These are phyloP conservation scores for Capsicum rhomboideum DNA, from an alignment of 257 asterid genomes.

Conservation along the genomic window DNA sequence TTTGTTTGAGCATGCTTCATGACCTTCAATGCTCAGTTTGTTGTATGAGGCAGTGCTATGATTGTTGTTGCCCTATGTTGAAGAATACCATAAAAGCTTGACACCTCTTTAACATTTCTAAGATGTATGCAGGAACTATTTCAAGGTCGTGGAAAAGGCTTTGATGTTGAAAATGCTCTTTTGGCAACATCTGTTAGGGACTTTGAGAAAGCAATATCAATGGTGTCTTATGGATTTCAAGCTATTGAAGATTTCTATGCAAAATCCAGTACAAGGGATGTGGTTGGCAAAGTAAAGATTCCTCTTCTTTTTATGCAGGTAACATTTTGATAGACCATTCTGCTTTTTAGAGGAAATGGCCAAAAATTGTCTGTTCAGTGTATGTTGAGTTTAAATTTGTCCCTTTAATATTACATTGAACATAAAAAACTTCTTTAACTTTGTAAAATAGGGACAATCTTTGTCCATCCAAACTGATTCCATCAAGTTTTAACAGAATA, in stretches of 20 bases:
- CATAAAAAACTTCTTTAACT: not conserved
- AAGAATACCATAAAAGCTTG: not conserved
- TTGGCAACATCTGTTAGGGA: constrained; percentile 66
- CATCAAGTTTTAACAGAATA: not conserved
- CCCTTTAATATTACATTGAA: not conserved
- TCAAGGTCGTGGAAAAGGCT: constrained; percentile 85
- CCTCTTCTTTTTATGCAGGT: constrained; percentile 97
- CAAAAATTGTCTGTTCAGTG: not conserved
- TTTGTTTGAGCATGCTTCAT: not conserved
- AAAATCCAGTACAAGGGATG: constrained; percentile 68
- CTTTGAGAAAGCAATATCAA: constrained; percentile 77
- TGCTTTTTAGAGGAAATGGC: not conserved
- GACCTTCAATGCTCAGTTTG: not conserved
- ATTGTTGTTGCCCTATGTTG: not conserved
- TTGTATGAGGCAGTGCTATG: not conserved
- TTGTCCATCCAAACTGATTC: not conserved
- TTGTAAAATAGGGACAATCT: not conserved
- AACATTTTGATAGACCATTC: not conserved
- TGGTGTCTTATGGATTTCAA: constrained; percentile 73
- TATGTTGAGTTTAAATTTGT: not conserved
- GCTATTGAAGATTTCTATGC: constrained; percentile 70
- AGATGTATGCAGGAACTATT: constrained; percentile 64
- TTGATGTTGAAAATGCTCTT: constrained; percentile 72
- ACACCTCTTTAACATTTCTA: not conserved
- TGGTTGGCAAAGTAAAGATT: constrained; percentile 72